These are phyloP conservation scores for Xylariales sp. DNA, from an alignment of 2,329 filamentous ascomycete genomes.

Conservation along the genomic window DNA sequence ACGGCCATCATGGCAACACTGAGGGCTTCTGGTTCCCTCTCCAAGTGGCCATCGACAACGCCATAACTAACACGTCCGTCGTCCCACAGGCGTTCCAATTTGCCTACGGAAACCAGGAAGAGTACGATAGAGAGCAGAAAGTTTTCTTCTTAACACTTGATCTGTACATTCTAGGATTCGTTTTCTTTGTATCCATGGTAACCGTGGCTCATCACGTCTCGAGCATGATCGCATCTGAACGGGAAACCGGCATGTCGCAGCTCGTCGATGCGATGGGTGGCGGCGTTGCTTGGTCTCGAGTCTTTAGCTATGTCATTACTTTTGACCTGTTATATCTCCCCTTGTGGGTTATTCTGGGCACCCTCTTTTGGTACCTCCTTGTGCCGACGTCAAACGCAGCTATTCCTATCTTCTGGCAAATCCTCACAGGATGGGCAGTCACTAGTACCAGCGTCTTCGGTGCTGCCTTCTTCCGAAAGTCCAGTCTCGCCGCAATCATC, in stretches of 20 bases:
- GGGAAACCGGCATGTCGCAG: constrained; percentile 67
- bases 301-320: constrained; percentile 61
- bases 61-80: constrained; percentile 18
- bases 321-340: constrained; percentile 64
- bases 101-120: constrained; percentile 33
- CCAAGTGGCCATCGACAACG: constrained; percentile 43
- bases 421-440: constrained; percentile 45
- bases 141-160: constrained; percentile 59
- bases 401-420: constrained; percentile 38
- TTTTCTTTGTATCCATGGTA: constrained; percentile 64
- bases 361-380: constrained; percentile 26
- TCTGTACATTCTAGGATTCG: constrained; percentile 60
- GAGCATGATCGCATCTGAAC: constrained; percentile 64
- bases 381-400: constrained; percentile 24
- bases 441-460: constrained; percentile 61
- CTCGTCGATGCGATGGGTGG: constrained; percentile 74
- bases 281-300: constrained; percentile 54
- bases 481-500: constrained; percentile 26
- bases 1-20: constrained; percentile 53
- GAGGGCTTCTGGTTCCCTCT: constrained; percentile 65
- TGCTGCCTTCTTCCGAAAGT: constrained; percentile 32
- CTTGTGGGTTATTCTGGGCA: constrained; percentile 34
- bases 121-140: constrained; percentile 51
- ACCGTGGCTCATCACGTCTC: constrained; percentile 69
- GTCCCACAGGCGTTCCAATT: constrained; percentile 16